Percentiles rank a stretch among this genome's conserved stretches.
Conservation (phyloP, 2,329 filamentous ascomycete genomes). For the Rhexocercosporidium sp. region DNA sequence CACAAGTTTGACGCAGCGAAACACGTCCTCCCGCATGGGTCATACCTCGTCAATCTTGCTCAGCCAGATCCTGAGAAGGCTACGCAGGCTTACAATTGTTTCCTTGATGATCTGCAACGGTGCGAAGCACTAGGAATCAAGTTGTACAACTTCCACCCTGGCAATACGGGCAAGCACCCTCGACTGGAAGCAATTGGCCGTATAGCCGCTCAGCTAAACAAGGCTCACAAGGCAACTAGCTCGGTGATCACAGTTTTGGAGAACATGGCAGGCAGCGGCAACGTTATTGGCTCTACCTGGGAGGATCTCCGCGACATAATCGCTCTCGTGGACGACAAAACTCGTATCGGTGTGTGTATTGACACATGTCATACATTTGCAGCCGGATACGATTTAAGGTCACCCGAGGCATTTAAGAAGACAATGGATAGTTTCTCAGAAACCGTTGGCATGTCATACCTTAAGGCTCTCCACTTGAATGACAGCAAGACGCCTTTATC, state of each 20-base stretch:
- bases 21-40: conserved; percentile 89
- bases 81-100: conserved; percentile 81
- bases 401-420: conserved; percentile 71
- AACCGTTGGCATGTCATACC: conserved; percentile 77
- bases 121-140: conserved; percentile 86
- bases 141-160: conserved; percentile 98
- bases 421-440: conserved; percentile 80
- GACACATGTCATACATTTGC: conserved; percentile 98
- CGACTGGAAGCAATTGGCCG: conserved; percentile 74
- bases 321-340: conserved; percentile 76
- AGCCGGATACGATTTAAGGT: conserved; percentile 87
- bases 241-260: conserved; percentile 85
- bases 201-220: conserved; percentile 83
- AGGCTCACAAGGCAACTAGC: conserved; percentile 76
- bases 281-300: conserved; percentile 84
- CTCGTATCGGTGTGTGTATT: conserved; percentile 88
- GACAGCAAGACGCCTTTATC: conserved; percentile 90
- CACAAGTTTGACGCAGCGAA: conserved; percentile 73
- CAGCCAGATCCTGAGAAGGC: conserved; percentile 81
- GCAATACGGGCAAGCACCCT: conserved; percentile 73
- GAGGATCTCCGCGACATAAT: conserved; percentile 89
- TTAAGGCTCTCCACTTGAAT: conserved; percentile 89
- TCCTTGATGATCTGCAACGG: conserved; percentile 84
- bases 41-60: conserved; percentile 95
- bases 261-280: conserved; percentile 92